Conservation (phyloP, 2,329 filamentous ascomycete genomes). For the Cladophialophora immunda region DNA sequence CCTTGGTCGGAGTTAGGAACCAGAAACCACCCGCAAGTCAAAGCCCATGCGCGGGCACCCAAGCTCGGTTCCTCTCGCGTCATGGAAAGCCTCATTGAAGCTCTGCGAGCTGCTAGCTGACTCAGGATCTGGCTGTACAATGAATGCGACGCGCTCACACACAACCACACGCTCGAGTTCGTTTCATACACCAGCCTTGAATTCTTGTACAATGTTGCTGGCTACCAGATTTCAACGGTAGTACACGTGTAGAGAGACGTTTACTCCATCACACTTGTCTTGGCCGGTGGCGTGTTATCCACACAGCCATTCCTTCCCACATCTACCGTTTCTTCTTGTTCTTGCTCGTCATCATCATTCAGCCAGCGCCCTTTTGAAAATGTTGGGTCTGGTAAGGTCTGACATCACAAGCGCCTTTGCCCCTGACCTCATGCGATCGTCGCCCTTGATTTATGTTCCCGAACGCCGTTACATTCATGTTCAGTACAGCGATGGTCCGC, state of each 20-base stretch:
- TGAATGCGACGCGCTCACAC: background rate
- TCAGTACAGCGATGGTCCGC: slow-evolving; percentile 16
- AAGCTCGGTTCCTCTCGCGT: slow-evolving; percentile 5
- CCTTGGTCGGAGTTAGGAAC: slow-evolving; percentile 26
- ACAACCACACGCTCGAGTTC: background rate
- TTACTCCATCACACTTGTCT: background rate
- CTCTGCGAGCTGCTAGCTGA: background rate
- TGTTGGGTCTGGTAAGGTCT: background rate
- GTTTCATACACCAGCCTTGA: background rate
- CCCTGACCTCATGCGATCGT: background rate
- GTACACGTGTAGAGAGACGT: slow-evolving; percentile 4
- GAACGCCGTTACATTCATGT: slow-evolving; percentile 17
- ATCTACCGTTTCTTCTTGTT: background rate
- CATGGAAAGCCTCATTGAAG: slow-evolving; percentile 10
- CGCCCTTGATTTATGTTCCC: slow-evolving; percentile 6
- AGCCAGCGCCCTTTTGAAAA: background rate
- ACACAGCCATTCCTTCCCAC: background rate
- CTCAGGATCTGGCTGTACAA: background rate
- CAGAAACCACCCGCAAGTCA: background rate
- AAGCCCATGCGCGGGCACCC: background rate
- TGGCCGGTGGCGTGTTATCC: background rate
- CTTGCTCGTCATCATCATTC: background rate
- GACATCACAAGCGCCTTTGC: background rate
- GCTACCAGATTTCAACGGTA: background rate
- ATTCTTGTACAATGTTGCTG: slow-evolving; percentile 9